Evolutionary conservation across 2,329 filamentous ascomycete genomes (phyloP), one percentile per base, ranked within the genome.

Genomic region (Myriosclerotinia curreyana): DNA sequence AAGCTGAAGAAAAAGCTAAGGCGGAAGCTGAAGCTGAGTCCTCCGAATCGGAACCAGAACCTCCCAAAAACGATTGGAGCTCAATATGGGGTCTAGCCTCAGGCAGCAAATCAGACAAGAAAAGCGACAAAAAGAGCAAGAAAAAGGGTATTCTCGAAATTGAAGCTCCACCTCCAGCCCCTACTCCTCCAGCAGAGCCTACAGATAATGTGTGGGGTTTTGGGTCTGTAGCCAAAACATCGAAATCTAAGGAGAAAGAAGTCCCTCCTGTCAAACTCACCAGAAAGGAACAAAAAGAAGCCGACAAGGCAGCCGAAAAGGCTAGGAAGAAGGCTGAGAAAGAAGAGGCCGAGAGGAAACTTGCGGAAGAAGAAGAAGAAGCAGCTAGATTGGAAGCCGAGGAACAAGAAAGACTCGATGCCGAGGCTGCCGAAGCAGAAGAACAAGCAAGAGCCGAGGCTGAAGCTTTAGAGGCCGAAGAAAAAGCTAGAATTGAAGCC

Each of bases 211-310:
- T 66, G 69, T 61, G 79, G 76, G 76, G 76, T 46, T 70, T 75
- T 58, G 72, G 72, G 22, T 71, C 67, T 48, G 65, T 69, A 68
- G 65, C 72, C 62, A 69, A 71, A 64, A 79, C 77, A 66, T 75
- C 75, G 36, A 81, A 79, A 64, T 75, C 76, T 49, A 80, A 79
- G 68, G 75, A 77, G 48, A 79, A 78, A 44, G 78, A 77, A 68
- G 73, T 56, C 34, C 66, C 68, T 14, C 69, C 71, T 7, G 51
- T 68, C n/a, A 82, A 79, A 71, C 74, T 82, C 50, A 79, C 72
- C 71, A 80, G 81, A 69, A 82, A 80, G 66, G 81, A 83, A 69
- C 77, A 79, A 22, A 79, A 80, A 69, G 81, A 81, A 70, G 79
- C 81, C 5, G 69, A 70, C 15, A 82, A 79, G 70, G 71, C 81